Evolutionary conservation across 306 rosid species (phyloP), one percentile per base, ranked within the genome.

Genomic region (Crataegus laevigata): DNA sequence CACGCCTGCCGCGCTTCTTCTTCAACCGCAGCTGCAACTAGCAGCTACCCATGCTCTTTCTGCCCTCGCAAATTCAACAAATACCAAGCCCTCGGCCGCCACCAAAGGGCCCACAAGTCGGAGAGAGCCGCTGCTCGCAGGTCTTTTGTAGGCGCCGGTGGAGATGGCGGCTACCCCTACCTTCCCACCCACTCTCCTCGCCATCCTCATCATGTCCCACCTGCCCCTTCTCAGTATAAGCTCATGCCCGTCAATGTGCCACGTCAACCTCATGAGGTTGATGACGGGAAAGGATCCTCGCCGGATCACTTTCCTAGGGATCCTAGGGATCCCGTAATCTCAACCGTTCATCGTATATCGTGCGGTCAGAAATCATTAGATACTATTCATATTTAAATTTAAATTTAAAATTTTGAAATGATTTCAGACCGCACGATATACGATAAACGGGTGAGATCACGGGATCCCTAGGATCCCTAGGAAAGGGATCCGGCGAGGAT

Each of bases 41-140:
- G 89, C 11, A 69, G 80, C 3, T 92, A 90, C 73, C 82, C 72
- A 1, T 90, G 97, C 79, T 81, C n/a, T 4, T 94, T 78, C 83
- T 94, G 97, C 43, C 71, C 85, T 54, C 93, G 98, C 34, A 77
- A 81, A 81, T 94, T 94, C 76, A 79, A 72, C 87, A 87, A 90
- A 18, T 90, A 94, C 1, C 98, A 94, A 77, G 98, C 98, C 8
- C 93, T 94, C 10, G 98, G 98, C 2, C 97, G 98, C 65, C 98
- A 94, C 78, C 98, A 94, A 18, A 94, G 90, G 12, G 97, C 98
- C 22, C 98, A 94, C 87, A 94, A 90, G 80, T 86, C 84, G 0
- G 98, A 91, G 63, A 72, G 98, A 67, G 97, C 98, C 3, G 92
- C 89, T 1, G 82, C 86, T 3, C 82, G 87, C 24, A 61, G 86